These are phyloP conservation scores for Nothopassalora personata DNA, from an alignment of 2,329 filamentous ascomycete species.

Conservation along the genomic window DNA sequence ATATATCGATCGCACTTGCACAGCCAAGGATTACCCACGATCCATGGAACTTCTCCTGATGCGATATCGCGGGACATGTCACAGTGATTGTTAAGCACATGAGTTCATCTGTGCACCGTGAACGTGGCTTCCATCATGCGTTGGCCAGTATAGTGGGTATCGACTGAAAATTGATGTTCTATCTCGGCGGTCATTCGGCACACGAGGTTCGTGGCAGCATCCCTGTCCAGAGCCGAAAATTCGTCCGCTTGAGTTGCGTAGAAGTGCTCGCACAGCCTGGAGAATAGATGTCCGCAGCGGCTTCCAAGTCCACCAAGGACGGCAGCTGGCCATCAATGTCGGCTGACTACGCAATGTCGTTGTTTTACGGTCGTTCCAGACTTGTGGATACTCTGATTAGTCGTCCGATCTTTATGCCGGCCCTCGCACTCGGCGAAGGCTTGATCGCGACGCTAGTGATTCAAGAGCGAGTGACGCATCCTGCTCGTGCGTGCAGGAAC, in stretches of 20 bases:
- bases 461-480: neutral
- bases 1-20: neutral
- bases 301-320: no score
- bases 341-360: neutral
- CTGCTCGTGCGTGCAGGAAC: neutral
- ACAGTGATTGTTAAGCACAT: conserved; percentile 5
- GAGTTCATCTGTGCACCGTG: neutral
- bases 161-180: neutral
- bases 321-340: neutral
- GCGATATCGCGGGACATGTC: conserved; percentile 4
- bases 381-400: conserved; percentile 5
- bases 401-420: neutral
- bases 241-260: neutral
- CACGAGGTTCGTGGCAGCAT: neutral
- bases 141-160: conserved; percentile 4
- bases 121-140: conserved; percentile 3
- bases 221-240: neutral
- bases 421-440: neutral
- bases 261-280: neutral
- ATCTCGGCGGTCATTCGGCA: conserved; percentile 8
- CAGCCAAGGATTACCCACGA: neutral
- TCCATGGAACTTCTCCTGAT: conserved; percentile 2
- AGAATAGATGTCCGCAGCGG: no score
- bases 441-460: conserved; percentile 3
- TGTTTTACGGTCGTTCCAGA: neutral